phyloP scores from a whole-genome alignment of 75 land plant species.

The Cryptomeria japonica region DNA sequence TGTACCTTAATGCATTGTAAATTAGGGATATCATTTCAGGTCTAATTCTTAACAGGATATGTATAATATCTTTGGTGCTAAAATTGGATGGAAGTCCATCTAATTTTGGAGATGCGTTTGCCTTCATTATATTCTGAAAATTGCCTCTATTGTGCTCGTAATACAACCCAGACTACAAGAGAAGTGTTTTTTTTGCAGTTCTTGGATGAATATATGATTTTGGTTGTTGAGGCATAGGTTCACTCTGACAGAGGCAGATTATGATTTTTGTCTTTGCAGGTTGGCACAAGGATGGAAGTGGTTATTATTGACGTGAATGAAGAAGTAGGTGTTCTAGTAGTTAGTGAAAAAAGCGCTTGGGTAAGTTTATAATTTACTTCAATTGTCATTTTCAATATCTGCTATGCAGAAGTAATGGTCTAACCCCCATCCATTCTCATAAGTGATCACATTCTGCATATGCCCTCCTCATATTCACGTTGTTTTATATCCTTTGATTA shows the following conservation, averaged over 20 bases:
- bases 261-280: constrained; percentile 37
- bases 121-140: neutral
- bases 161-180: neutral
- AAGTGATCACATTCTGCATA: neutral
- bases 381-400: neutral
- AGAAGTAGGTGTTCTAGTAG: constrained; percentile 54
- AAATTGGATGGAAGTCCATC: neutral
- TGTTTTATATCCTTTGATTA: neutral
- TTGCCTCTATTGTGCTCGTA: neutral
- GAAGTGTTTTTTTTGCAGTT: neutral
- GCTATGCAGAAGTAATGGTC: neutral
- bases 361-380: constrained; percentile 25
- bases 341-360: constrained; percentile 89
- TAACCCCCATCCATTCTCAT: neutral
- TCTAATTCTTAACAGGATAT: constrained; percentile 4
- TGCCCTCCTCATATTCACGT: neutral
- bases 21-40: neutral
- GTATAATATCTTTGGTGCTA: no score
- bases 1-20: neutral
- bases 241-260: constrained; percentile 9
- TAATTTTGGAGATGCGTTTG: neutral
- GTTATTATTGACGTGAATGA: constrained; percentile 55
- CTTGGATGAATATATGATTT: neutral
- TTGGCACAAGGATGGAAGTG: constrained; percentile 64
- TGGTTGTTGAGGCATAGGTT: neutral